phyloP scores from a whole-genome alignment of 2,329 filamentous ascomycete species.

The Fusarium pseudocircinatum region DNA sequence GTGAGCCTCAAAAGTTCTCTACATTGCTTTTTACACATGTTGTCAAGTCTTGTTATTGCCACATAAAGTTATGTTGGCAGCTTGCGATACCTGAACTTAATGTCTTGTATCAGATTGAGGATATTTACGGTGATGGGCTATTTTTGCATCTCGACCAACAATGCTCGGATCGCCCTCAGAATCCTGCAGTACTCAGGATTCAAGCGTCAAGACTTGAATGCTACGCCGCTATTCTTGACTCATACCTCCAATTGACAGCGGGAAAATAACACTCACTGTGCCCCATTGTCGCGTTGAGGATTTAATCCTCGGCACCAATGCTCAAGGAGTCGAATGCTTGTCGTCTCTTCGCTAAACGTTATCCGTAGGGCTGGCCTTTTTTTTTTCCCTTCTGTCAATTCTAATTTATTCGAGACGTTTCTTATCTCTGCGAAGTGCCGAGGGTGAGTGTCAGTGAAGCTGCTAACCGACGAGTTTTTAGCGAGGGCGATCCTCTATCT shows the following conservation, averaged over 20 bases:
- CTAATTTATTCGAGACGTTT: neutral
- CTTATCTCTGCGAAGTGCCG: constrained; percentile 20
- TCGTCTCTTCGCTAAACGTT: neutral
- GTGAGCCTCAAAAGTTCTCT: constrained; percentile 15
- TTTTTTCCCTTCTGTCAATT: neutral
- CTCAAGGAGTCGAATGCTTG: neutral
- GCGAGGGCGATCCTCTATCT: constrained; percentile 30
- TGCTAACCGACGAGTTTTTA: constrained; percentile 9
- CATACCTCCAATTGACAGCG: neutral
- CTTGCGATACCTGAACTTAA: neutral
- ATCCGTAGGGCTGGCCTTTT: constrained; percentile 19
- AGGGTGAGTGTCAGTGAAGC: neutral
- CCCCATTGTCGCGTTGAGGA: constrained; percentile 19
- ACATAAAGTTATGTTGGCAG: neutral
- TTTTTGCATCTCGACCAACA: neutral
- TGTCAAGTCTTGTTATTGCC: neutral
- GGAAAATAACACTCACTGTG: constrained; percentile 7
- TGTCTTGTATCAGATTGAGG: neutral
- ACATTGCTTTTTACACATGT: neutral
- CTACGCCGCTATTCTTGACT: constrained; percentile 4
- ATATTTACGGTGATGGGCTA: neutral
- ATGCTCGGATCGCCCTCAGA: neutral
- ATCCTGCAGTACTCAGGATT: neutral
- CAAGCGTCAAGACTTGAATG: neutral
- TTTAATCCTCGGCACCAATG: neutral